Evolutionary conservation across 495 filamentous ascomycete species (phyloP), one percentile per base, ranked within the genome.

Genomic region (Trypethelium eluteriae): DNA sequence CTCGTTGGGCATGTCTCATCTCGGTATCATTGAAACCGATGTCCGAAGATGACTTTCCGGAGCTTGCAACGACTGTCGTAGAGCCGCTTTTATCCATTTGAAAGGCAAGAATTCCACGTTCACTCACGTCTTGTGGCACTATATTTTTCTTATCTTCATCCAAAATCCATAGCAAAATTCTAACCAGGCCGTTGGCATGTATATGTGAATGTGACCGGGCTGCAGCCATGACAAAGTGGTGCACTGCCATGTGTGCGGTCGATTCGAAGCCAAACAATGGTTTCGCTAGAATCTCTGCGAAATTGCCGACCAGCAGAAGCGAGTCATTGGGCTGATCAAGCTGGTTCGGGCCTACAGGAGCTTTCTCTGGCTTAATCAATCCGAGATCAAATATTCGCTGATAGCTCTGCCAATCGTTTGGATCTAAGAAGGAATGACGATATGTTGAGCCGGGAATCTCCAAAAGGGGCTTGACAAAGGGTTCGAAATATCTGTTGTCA

Each of bases 141-240:
- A 82, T 49, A 2, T 63, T 14, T 0, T 70, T 66, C 59, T 80
- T 83, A 34, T 89, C 87, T 0, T 75, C 68, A 39, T 82, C 73
- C 0, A 76, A 72, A 4, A 83, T 62, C 82, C 89, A 88, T 38
- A 89, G 68, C 2, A 96, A 77, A 77, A 93, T 84, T 63, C 91
- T 84, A 7, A 93, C 86, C 6, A 83, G 81, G 9, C 92, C 87
- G 68, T 85, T 86, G 25, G 72, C 77, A 57, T 89, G 86, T 64
- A 88, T 84, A 18, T 82, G 72, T 2, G 72, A 67, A 18, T 75
- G 70, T 3, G 69, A 65, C 62, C 79, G 76, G 57, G 36, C 14
- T 59, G 83, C 77, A 34, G 78, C 70, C 14, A 67, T 64, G 39
- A 85, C 73, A 62, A 87, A 72, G 10, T 65, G 64, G 38, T 46